Percentiles rank a stretch among this genome's conserved stretches.
These are phyloP conservation scores for Fusarium sterilihyphosum DNA, from an alignment of 2,329 filamentous ascomycete species.

Conservation along the genomic window DNA sequence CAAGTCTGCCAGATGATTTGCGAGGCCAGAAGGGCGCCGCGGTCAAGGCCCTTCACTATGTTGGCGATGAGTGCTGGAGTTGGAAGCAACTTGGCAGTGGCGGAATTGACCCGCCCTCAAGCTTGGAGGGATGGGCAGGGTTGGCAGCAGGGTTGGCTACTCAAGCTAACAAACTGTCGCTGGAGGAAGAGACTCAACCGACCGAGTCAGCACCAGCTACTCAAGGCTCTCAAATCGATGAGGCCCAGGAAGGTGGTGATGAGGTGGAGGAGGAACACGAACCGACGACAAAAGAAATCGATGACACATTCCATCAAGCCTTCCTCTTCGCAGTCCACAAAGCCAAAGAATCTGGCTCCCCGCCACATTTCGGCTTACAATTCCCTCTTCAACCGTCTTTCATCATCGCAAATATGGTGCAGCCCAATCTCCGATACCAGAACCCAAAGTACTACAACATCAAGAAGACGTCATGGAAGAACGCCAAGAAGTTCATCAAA, in stretches of 20 bases:
- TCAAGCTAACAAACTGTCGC: neutral
- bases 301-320: conserved; percentile 31
- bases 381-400: conserved; percentile 38
- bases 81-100: conserved; percentile 37
- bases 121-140: conserved; percentile 27
- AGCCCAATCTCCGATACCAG: conserved; percentile 36
- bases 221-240: neutral
- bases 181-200: neutral
- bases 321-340: conserved; percentile 36
- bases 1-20: conserved; percentile 15
- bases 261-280: conserved; percentile 22
- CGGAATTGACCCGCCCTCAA: conserved; percentile 29
- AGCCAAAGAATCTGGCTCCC: conserved; percentile 20
- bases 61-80: conserved; percentile 36
- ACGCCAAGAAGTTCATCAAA: conserved; percentile 39
- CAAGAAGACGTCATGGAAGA: conserved; percentile 41
- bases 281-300: conserved; percentile 34
- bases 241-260: neutral
- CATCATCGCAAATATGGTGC: conserved; percentile 38
- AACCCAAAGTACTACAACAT: conserved; percentile 30
- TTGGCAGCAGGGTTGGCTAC: neutral
- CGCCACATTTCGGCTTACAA: conserved; percentile 28
- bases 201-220: neutral
- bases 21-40: conserved; percentile 34
- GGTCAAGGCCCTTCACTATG: conserved; percentile 36